Evolutionary conservation across 495 filamentous ascomycete species (phyloP).

Genomic region (Aspergillus cristatus): DNA sequence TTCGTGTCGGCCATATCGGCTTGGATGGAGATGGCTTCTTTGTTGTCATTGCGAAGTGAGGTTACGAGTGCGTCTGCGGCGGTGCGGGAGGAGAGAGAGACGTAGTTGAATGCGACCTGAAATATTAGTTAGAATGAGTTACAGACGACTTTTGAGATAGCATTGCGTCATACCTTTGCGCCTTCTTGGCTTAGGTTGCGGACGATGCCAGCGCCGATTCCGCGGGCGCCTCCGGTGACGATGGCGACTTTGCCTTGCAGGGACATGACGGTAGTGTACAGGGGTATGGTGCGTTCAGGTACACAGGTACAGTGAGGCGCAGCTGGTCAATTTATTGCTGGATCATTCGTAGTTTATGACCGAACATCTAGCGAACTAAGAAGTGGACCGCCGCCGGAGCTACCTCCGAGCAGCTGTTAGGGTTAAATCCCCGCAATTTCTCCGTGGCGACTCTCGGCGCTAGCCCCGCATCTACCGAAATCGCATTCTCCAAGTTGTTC

Average conservation of each 20-base stretch:
- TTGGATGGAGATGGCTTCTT: constrained; percentile 9
- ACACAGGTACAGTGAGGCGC: too few relatives aligned
- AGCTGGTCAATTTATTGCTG: too few relatives aligned
- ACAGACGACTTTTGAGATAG: neutral
- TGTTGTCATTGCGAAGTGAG: constrained; percentile 1
- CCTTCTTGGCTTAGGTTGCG: constrained; percentile 29
- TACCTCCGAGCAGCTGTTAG: neutral
- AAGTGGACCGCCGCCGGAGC: neutral
- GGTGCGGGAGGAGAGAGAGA: constrained; percentile 6
- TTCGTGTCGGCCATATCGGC: constrained; percentile 7
- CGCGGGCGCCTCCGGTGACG: constrained; percentile 38
- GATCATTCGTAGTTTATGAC: too few relatives aligned
- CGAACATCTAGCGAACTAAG: too few relatives aligned
- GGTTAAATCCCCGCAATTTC: too few relatives aligned
- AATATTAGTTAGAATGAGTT: neutral
- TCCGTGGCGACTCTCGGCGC: neutral
- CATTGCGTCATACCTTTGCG: constrained; percentile 22
- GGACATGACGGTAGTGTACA: constrained; percentile 14
- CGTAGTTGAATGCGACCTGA: constrained; percentile 16
- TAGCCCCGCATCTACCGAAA: neutral
- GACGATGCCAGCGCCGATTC: constrained; percentile 39
- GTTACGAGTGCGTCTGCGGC: constrained; percentile 7
- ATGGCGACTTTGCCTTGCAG: constrained; percentile 41
- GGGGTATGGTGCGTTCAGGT: constrained; percentile 1
- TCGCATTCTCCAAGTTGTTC: too few relatives aligned